Percentiles rank a stretch among this genome's conserved stretches.
These are phyloP conservation scores for Salmacisia buchloeana DNA, from an alignment of 1,284 basidiomycete genomes.

Conservation along the genomic window DNA sequence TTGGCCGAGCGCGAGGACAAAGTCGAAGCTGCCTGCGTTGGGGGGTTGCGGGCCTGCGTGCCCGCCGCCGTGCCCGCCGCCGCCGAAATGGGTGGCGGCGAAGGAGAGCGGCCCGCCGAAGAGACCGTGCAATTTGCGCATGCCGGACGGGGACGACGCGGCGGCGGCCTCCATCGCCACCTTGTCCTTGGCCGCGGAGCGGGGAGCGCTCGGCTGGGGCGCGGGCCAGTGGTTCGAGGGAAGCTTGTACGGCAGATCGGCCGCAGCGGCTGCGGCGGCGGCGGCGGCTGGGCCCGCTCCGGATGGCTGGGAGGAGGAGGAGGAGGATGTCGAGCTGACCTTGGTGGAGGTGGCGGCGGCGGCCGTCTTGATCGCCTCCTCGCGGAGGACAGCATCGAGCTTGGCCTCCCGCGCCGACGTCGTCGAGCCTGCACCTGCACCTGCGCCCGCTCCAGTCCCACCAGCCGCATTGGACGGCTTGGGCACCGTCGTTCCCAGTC, in stretches of 20 bases:
- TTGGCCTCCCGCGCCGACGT: not conserved
- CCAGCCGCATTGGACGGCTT: too few species aligned
- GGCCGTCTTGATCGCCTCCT: conserved; percentile 2
- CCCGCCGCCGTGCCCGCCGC: not conserved
- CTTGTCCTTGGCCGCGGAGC: not conserved
- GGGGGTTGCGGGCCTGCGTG: conserved; percentile 15
- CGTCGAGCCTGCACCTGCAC: too few species aligned
- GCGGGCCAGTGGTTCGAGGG: conserved; percentile 35
- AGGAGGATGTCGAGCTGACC: conserved; percentile 7
- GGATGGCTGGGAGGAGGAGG: not conserved
- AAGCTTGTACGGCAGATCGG: conserved; percentile 30
- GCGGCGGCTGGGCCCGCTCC: conserved; percentile 16
- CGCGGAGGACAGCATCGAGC: not conserved
- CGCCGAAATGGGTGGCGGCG: too few species aligned
- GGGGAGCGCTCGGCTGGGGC: not conserved
- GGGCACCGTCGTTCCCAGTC: too few species aligned
- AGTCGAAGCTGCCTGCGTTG: conserved; percentile 40
- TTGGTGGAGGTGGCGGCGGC: not conserved
- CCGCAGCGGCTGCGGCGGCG: conserved; percentile 16
- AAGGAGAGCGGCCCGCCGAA: conserved; percentile 10
- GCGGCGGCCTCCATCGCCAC: not conserved
- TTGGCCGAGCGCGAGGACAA: conserved; percentile 42
- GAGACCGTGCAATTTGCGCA: conserved; percentile 6
- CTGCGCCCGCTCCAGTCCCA: too few species aligned
- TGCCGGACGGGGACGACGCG: not conserved